Evolutionary conservation across 257 asterid genomes (phyloP).

Genomic region (Solanum chiquidenum): DNA sequence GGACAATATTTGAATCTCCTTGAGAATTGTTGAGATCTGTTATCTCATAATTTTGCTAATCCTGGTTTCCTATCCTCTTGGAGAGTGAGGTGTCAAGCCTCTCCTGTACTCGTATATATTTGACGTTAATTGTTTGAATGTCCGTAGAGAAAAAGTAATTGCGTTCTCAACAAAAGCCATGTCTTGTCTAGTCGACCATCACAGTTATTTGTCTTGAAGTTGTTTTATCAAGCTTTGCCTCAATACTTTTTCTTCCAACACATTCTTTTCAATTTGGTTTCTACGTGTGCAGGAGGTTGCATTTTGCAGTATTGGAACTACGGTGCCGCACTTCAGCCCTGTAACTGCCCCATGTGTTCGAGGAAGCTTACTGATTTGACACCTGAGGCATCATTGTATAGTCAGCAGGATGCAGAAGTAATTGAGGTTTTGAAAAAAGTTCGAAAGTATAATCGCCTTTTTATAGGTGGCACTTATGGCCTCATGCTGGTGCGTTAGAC

Average conservation of each 20-base stretch:
- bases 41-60: not conserved
- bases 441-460: slow-evolving; percentile 56
- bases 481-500: slow-evolving; percentile 42
- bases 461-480: slow-evolving; percentile 57
- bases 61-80: not conserved
- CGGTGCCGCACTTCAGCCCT: slow-evolving; percentile 52
- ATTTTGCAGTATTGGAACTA: slow-evolving; percentile 77
- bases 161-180: not conserved
- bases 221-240: not conserved
- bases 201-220: not conserved
- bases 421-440: slow-evolving; percentile 37
- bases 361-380: slow-evolving; percentile 42
- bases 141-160: not conserved
- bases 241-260: not conserved
- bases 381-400: slow-evolving; percentile 50
- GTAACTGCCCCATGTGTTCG: slow-evolving; percentile 86
- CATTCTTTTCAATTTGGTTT: not conserved
- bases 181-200: not conserved
- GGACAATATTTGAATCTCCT: not conserved
- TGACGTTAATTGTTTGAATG: not conserved
- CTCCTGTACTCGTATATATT: not conserved
- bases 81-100: not conserved
- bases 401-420: slow-evolving; percentile 29
- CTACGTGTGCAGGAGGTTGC: slow-evolving; percentile 46
- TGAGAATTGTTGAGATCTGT: not conserved